Base-by-base conservation (phyloP, 192 early-diverging fungal species). In the Linderina pennispora region DNA sequence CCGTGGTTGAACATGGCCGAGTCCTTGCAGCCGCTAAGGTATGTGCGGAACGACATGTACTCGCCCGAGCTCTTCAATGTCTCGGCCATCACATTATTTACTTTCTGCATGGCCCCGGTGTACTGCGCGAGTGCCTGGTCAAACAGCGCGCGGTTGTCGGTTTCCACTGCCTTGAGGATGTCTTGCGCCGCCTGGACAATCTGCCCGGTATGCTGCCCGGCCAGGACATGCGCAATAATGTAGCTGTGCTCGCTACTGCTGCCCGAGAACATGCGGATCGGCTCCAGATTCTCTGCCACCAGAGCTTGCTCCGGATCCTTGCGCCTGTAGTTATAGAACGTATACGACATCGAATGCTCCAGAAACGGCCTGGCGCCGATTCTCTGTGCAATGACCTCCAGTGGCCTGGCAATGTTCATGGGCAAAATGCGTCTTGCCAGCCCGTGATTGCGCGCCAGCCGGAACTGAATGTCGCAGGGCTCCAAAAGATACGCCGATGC, bases 1-100 rank as follows among this genome's bases (percentile, higher is more conserved):
- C 91, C 90, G 21, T 84, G 76, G 50, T 82, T 88, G 75, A 94
- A 94, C 88, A 94, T 91, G 36, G 87, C 79, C 78, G 90, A 86
- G 58, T 85, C 83, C 72, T 85, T 89, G 42, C 81, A 84, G 6
- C 89, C 91, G 81, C 87, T 90, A 43, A 94, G 89, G 62, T 90
- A 94, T 1, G 91, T 91, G n/a, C 90, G 74, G 77, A 92, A 94
- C 61, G 87, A 83, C 31, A 81, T 58, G 40, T 94, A 92, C 46
- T 89, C 89, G 3, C 55, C 69, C 18, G 86, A 76, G 17, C 77
- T 47, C 39, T 68, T 61, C 81, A 89, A 85, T 78, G 91, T 92
- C 22, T 77, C 78, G 24, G 89, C 82, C 85, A 94, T 81, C 41
- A 85, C 80, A 15, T 53, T 55, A 63, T 92, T 92, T 51, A 91